Evolutionary conservation across 2,329 filamentous ascomycete species (phyloP), one percentile per base, ranked within the genome.

Genomic region (Incumbomyces lentus): DNA sequence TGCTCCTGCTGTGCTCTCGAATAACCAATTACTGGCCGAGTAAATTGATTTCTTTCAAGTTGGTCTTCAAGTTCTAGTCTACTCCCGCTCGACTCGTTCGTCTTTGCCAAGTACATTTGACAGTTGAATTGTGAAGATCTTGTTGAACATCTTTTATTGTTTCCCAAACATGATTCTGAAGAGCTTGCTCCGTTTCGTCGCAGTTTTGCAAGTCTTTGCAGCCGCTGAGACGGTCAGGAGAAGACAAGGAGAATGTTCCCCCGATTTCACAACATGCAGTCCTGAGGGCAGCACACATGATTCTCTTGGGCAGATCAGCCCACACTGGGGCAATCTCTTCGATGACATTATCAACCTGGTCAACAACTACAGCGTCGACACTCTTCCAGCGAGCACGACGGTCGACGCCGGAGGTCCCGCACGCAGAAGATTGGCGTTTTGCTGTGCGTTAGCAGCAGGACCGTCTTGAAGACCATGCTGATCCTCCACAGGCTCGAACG

Each of bases 351-450:
- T 45, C 33, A 45, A 38, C 8, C 14, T 31, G 16, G 42, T 45
- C 18, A 45, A 19, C 22, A 14, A 31, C n/a, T 45, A 37, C 31
- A 22, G 13, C 14, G 4, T 45, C n/a, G 18, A 30, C 13, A 26
- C 26, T 40, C 14, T 11, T 36, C 31, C 41, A 7, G 26, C 30
- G 11, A 35, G 17, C 16, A 44, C 30, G 17, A 30, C 19, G 7
- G 34, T 45, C 33, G 33, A 45, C 17, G 33, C 33, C 3, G 26
- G 30, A n/a, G 42, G 42, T 35, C 42, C 42, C 3, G 42, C 42
- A 29, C 42, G 42, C 3, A 13, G 42, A 16, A 33, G 38, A 16
- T 10, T 37, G 19, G 33, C 34, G 13, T 45, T 38, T 34, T 45
- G 42, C 42, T 45, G 42, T 45, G 29, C 13, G 33, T 30, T 6